These are phyloP conservation scores for Physcia stellaris DNA, from an alignment of 495 filamentous ascomycete genomes.

Conservation along the genomic window DNA sequence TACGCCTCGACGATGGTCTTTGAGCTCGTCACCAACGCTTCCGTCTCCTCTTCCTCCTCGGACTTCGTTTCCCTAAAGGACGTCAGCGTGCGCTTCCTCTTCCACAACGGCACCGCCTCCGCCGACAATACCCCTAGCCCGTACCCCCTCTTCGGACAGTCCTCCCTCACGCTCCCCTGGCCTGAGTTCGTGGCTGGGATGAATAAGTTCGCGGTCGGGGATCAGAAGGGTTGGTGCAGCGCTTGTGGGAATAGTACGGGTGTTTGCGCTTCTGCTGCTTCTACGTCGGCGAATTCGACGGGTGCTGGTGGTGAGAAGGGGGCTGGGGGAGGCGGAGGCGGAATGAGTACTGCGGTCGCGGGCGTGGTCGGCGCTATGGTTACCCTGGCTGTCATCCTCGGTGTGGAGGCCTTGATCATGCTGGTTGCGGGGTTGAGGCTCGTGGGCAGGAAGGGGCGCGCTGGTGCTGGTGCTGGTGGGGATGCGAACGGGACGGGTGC, in stretches of 20 bases:
- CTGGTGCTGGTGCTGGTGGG: too few species aligned
- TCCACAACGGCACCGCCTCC: constrained; percentile 36
- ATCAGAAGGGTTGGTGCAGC: constrained; percentile 29
- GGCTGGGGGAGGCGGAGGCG: constrained; percentile 6
- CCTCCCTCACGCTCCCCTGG: constrained; percentile 26
- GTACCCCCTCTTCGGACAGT: constrained; percentile 32
- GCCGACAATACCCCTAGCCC: constrained; percentile 13
- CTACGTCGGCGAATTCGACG: constrained; percentile 10
- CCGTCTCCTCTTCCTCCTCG: constrained; percentile 16
- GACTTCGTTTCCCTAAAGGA: constrained; percentile 23
- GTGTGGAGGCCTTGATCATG: constrained; percentile 31
- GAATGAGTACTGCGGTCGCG: constrained; percentile 28
- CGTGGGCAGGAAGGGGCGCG: constrained; percentile 22
- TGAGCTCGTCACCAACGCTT: constrained; percentile 33
- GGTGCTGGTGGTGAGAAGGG: background rate
- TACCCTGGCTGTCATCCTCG: constrained; percentile 40
- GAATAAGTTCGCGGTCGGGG: constrained; percentile 27
- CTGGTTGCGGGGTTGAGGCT: constrained; percentile 30
- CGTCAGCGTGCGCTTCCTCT: constrained; percentile 37
- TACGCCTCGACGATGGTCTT: constrained; percentile 41
- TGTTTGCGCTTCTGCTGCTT: constrained; percentile 17
- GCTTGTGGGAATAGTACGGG: constrained; percentile 32
- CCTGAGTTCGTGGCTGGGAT: constrained; percentile 27
- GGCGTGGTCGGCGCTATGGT: constrained; percentile 53
- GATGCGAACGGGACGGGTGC: too few species aligned